Base-by-base conservation (phyloP, 2,329 filamentous ascomycete genomes). In the Alternaria ethzedia region DNA sequence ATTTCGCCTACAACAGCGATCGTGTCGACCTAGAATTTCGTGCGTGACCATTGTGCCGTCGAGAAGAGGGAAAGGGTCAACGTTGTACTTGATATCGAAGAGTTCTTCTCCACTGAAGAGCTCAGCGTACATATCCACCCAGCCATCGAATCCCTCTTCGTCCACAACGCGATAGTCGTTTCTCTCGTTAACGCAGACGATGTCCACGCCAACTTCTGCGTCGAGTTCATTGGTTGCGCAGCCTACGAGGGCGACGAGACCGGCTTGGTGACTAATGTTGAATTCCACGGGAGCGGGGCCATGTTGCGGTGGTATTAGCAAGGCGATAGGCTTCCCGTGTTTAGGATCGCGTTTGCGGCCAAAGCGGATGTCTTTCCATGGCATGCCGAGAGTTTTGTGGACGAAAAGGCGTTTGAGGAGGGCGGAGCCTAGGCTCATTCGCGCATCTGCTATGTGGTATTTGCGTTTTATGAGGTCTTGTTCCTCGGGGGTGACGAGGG, bases 241-340 rank as follows among this genome's bases (percentile, higher is more conserved):
- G 72, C 69, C 89, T 12, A 91, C 84, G 28, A 94, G 82, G 3
- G 87, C 87, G 0, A 94, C 91, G 15, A 95, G 82, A 2, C 92
- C 91, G 9, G 89, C 90, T 82, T 95, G 92, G 78, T 95, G 92
- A 49, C 88, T 90, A 59, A 94, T 86, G 79, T 95, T 95, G 84
- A 95, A 94, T 66, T 90, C 87, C 41, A 89, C 78, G 63, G 80
- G 70, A 68, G 81, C 49, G 58, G 68, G 55, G 4, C 55, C 59
- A 20, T 49, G 23, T 23, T 55, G 46, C 12, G 63, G 63, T 26
- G 55, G 59, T 9, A 20, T 20, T 62, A 81, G 68, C 70, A 86
- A 78, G 59, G 85, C 81, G 76, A 83, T 78, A 66, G 84, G 82
- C 83, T 86, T 86, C 25, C 84, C 84, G 61, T 85, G 82, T 59